Base-by-base conservation (phyloP, 495 filamentous ascomycete genomes). In the Niebla homalea region DNA sequence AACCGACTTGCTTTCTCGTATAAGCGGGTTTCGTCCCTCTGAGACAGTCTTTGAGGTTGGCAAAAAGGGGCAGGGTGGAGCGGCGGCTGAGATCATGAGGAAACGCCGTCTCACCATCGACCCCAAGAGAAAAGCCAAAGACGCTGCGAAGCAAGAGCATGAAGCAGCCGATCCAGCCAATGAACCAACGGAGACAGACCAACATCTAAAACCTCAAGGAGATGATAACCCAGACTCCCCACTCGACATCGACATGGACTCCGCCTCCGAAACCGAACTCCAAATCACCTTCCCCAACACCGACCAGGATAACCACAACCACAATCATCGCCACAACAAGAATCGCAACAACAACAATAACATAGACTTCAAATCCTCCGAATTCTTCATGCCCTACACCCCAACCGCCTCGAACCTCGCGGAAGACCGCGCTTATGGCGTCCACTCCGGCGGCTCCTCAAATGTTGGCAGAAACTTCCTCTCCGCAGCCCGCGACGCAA, bases 1-100 rank as follows among this genome's bases (percentile, higher is more conserved):
- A 6, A 80, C 86, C 36, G 79, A 80, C 47, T 90, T 99, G 81
- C 72, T 99, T 3, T 82, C 83, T 36, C 78, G 80, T 23, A 83
- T 99, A 43, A 85, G 85, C 56, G 80, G 79, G 2, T 96, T 89
- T 68, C 76, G 88, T 57, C 92, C 92, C 1, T 73, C 80, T 44
- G 93, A 99, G 60, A 95, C 92, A 0, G 81, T 99, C 20, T 97
- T 99, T 59, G 92, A 99, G 62, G 80, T 94, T 53, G 84, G 88
- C 3, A 80, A 82, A 49, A 72, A 78, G 50, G 75, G 68, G 23
- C 64, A 60, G 29, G 61, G 57, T 40, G 68, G 71, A 49, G 86
- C 85, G 59, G 77, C 87, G 10, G 85, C 84, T 8, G 85, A 94
- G 41, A 72, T 93, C 20, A 86, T 95, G 72, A 81, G 83, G 49